Evolutionary conservation across 768 basidiomycete genomes (phyloP).

Genomic region (Agrocybe chaxingu): DNA sequence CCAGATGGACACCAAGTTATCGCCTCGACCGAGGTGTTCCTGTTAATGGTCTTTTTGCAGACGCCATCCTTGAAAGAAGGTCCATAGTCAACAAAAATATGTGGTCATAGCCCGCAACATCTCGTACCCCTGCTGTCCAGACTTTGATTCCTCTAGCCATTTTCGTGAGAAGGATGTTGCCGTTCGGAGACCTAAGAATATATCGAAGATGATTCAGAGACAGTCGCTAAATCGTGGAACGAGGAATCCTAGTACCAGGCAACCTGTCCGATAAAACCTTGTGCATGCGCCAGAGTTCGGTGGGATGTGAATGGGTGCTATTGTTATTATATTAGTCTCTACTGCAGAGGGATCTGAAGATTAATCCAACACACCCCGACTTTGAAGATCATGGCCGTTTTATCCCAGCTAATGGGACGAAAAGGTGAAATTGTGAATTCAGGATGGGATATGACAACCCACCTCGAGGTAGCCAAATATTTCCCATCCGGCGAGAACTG

Average conservation of each 20-base stretch:
- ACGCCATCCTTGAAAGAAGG: conserved; percentile 54
- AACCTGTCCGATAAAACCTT: conserved; percentile 75
- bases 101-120: neutral
- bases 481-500: conserved; percentile 77
- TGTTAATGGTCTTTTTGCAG: conserved; percentile 62
- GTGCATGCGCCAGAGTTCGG: conserved; percentile 61
- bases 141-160: conserved; percentile 62
- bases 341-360: neutral
- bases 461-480: conserved; percentile 73
- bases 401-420: conserved; percentile 53
- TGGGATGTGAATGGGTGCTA: conserved; percentile 60
- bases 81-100: neutral
- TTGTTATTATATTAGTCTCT: conserved; percentile 3
- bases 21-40: conserved; percentile 52
- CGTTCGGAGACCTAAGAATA: conserved; percentile 55
- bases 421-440: neutral
- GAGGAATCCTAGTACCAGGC: conserved; percentile 48
- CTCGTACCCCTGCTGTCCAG: conserved; percentile 62
- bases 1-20: conserved; percentile 69
- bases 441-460: conserved; percentile 4
- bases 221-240: neutral
- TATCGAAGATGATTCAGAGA: neutral
- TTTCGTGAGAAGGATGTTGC: conserved; percentile 62
- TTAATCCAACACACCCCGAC: conserved; percentile 45
- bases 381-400: conserved; percentile 64